phyloP scores from a whole-genome alignment of 305 asterid species.

The Plantago coronopus region DNA sequence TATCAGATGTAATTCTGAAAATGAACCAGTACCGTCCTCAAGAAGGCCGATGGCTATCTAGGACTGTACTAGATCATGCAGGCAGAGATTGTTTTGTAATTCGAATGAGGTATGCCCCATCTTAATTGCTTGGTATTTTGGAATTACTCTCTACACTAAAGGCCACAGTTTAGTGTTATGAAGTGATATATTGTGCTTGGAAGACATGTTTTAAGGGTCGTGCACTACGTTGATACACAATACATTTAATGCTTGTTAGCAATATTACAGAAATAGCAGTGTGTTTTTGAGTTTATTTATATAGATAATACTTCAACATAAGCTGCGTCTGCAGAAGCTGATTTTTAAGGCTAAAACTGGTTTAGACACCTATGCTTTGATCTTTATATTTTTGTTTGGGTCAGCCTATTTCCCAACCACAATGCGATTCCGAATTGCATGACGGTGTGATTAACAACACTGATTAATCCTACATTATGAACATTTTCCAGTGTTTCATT shows the following conservation, averaged over 20 bases:
- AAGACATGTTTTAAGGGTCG: neutral
- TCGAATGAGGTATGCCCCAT: slow-evolving; percentile 57
- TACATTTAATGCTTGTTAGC: no score
- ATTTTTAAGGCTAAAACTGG: no score
- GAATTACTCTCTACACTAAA: neutral
- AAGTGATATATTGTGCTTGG: neutral
- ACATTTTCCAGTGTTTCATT: no score
- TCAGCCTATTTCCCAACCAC: neutral
- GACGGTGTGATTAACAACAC: no score
- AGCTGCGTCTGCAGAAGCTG: no score
- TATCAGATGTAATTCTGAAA: slow-evolving; percentile 78
- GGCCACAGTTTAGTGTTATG: neutral
- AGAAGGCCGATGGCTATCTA: slow-evolving; percentile 87
- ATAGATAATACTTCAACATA: no score
- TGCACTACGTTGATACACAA: neutral
- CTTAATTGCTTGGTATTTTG: neutral
- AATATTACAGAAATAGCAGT: no score
- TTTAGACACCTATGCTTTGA: no score
- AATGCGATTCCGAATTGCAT: no score
- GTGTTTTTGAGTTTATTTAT: no score
- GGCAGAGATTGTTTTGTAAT: slow-evolving; percentile 84
- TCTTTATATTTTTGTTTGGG: neutral
- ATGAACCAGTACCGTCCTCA: slow-evolving; percentile 82
- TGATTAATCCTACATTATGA: no score
- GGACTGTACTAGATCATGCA: slow-evolving; percentile 86